Percentiles rank a stretch among this genome's conserved stretches.
phyloP scores from a whole-genome alignment of 108 stramenopile genomes.

The Cyclotella baltica region DNA sequence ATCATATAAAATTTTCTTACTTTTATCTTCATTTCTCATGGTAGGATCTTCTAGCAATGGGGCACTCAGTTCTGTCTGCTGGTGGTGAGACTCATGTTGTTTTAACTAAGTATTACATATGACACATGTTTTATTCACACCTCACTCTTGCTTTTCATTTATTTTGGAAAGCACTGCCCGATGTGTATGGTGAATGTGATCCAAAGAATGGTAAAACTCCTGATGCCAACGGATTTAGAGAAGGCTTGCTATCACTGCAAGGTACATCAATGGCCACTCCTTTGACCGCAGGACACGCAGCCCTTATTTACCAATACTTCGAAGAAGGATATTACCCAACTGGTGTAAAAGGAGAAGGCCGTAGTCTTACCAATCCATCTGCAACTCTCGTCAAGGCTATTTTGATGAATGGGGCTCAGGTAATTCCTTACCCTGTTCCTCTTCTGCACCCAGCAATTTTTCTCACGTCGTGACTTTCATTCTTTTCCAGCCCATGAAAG shows the following conservation, averaged over 20 bases:
- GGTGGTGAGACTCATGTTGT: conserved; percentile 19
- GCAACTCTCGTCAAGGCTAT: conserved; percentile 73
- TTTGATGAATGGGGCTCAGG: conserved; percentile 63
- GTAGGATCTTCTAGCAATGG: conserved; percentile 39
- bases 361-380: conserved; percentile 50
- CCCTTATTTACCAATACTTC: conserved; percentile 75
- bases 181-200: conserved; percentile 33
- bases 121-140: no score
- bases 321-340: conserved; percentile 62
- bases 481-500: conserved; percentile 10
- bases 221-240: conserved; percentile 7
- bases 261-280: conserved; percentile 74
- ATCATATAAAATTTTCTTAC: neutral
- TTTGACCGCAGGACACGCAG: conserved; percentile 61
- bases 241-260: conserved; percentile 35
- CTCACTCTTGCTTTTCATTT: neutral
- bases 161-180: conserved; percentile 29
- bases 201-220: conserved; percentile 14
- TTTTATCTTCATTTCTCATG: neutral
- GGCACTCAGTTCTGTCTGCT: conserved; percentile 54
- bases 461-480: conserved; percentile 10
- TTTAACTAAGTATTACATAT: no score
- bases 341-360: conserved; percentile 32
- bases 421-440: neutral
- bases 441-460: neutral